Conservation (phyloP, 495 filamentous ascomycete genomes). For the Aspergillus baeticus region DNA sequence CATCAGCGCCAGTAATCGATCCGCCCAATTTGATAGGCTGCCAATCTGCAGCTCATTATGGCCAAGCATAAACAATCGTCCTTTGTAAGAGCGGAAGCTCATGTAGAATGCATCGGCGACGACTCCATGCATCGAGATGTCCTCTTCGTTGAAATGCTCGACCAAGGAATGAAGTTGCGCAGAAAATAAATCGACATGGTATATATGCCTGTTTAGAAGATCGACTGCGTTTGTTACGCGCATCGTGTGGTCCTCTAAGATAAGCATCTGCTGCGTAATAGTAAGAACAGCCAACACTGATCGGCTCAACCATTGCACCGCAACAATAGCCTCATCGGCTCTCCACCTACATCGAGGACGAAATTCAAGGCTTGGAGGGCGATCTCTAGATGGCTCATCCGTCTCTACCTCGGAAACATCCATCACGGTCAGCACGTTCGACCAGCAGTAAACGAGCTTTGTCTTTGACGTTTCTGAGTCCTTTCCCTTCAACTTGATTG, state of each 20-base stretch:
- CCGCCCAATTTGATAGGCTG: constrained; percentile 96
- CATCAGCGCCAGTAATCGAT: constrained; percentile 92
- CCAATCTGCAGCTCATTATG: constrained; percentile 88
- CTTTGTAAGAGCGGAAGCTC: constrained; percentile 95
- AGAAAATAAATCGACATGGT: constrained; percentile 85
- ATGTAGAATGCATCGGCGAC: constrained; percentile 97
- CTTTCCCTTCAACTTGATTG: constrained; percentile 82
- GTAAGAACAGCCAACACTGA: constrained; percentile 91
- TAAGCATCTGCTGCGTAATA: constrained; percentile 87
- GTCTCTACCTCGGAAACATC: constrained; percentile 73
- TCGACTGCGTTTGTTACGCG: constrained; percentile 92
- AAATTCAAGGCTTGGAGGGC: constrained; percentile 76
- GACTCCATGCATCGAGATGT: constrained; percentile 88
- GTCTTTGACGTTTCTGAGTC: constrained; percentile 50
- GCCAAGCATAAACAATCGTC: constrained; percentile 85
- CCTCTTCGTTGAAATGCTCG: constrained; percentile 84
- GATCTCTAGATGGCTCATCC: constrained; percentile 60
- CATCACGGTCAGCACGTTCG: constrained; percentile 87
- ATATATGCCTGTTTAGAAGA: constrained; percentile 86
- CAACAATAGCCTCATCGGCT: constrained; percentile 92
- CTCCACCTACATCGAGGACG: constrained; percentile 85
- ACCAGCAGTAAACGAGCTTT: constrained; percentile 98
- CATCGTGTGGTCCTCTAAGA: constrained; percentile 86
- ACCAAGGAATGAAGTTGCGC: constrained; percentile 79
- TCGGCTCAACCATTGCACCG: constrained; percentile 93